Base-by-base conservation (phyloP, 2,329 filamentous ascomycete species). In the Scytalidium lignicola region DNA sequence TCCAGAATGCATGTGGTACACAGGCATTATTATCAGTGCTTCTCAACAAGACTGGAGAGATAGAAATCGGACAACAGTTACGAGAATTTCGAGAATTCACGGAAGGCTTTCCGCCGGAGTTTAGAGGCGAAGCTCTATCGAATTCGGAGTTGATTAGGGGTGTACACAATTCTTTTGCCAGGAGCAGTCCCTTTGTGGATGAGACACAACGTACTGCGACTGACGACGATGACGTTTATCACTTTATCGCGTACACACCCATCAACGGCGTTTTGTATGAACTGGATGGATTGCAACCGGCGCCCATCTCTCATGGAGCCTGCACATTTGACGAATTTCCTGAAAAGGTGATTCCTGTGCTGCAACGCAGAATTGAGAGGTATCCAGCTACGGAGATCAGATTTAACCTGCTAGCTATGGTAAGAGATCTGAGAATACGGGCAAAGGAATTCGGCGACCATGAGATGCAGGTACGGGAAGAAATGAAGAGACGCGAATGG, bases 1-100 rank as follows among this genome's bases (percentile, higher is more conserved):
- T 99, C 66, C 92, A 97, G 70, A 99, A 99, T 70, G 93, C 93
- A 7, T 99, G 93, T 71, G 93, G 91, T 41, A 99, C 93, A 15
- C 93, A 99, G 69, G 93, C 93, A 3, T 81, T 99, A 43, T 80
- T 99, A 39, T 93, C 88, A 47, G 88, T 97, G 48, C 78, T 97
- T 26, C 75, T 99, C 58, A 99, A 99, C 73, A 87, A 95, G 68
- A 79, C 80, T 43, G 75, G 71, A 28, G 58, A 68, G 42, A 77
- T 88, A 37, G 71, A 83, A 12, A 78, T 88, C 50, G 85, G 85
- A 19, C 63, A 71, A 2, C 75, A 78, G 32, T 67, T 88, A 51
- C 69, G 67, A 46, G 80, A 82, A 51, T 88, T 88, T 72, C 87
- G 85, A 65, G 83, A 86, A 41, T 89, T 88, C 67, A 86, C 85